A percentile compares a stretch with the other conserved stretches of the same genome.
phyloP scores from a whole-genome alignment of 2,329 filamentous ascomycete genomes.

The Colletotrichum navitas region DNA sequence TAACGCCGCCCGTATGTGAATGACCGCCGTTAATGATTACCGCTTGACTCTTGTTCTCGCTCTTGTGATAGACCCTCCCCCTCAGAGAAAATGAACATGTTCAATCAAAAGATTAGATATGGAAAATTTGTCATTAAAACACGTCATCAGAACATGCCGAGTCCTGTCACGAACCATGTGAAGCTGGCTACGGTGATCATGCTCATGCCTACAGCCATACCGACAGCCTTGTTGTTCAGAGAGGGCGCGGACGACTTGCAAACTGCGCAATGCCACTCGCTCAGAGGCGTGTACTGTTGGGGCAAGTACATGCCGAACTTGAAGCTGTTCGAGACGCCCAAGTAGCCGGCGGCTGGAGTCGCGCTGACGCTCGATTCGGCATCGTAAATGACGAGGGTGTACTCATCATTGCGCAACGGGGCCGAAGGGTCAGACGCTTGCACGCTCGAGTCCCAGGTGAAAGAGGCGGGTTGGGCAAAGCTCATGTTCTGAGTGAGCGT shows the following conservation, averaged over 20 bases:
- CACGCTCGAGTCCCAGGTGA: constrained; percentile 68
- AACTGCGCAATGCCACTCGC: constrained; percentile 67
- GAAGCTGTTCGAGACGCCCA: constrained; percentile 62
- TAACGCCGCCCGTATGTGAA: constrained; percentile 37
- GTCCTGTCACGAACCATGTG: constrained; percentile 68
- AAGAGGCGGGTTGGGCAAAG: constrained; percentile 63
- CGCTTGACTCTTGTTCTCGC: constrained; percentile 33
- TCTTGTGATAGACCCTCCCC: constrained; percentile 11
- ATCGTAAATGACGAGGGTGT: constrained; percentile 73
- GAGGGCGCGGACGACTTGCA: constrained; percentile 66
- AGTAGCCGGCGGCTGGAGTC: constrained; percentile 67
- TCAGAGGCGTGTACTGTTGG: constrained; percentile 64
- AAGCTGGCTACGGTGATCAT: constrained; percentile 70
- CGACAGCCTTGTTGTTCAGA: constrained; percentile 61
- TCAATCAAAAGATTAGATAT: constrained; percentile 27
- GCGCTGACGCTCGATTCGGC: constrained; percentile 64
- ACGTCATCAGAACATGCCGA: constrained; percentile 52
- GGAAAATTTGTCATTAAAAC: constrained; percentile 19
- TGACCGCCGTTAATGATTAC: constrained; percentile 35
- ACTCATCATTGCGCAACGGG: constrained; percentile 66
- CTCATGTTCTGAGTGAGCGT: constrained; percentile 75
- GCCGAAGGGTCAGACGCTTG: constrained; percentile 59
- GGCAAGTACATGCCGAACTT: constrained; percentile 70
- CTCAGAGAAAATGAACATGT: constrained; percentile 14
- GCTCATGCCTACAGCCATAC: constrained; percentile 67